phyloP scores from a whole-genome alignment of 768 basidiomycete species.

The Rhodocollybia butyracea region DNA sequence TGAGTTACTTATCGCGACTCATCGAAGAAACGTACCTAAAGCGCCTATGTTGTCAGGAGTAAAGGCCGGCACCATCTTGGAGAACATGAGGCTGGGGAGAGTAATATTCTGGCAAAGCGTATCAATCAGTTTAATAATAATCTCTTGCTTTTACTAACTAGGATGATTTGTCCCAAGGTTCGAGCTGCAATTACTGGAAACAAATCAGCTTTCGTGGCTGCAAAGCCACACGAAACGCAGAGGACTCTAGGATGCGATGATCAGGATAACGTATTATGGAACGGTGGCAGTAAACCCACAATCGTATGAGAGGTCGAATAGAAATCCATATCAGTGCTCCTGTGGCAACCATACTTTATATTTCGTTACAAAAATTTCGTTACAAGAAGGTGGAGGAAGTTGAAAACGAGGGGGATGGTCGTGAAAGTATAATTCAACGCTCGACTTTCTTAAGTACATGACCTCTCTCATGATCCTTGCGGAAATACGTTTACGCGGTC shows the following conservation, averaged over 20 bases:
- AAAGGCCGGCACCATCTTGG: slow-evolving; percentile 68
- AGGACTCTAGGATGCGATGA: slow-evolving; percentile 29
- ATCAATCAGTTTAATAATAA: background rate
- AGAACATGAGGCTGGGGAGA: slow-evolving; percentile 65
- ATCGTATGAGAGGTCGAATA: slow-evolving; percentile 38
- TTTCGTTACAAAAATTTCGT: background rate
- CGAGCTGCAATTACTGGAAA: slow-evolving; percentile 40
- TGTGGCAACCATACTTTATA: slow-evolving; percentile 22
- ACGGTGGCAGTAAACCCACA: slow-evolving; percentile 26
- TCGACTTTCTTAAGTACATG: no score
- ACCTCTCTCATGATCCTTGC: background rate
- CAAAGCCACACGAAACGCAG: slow-evolving; percentile 39
- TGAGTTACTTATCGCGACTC: no score
- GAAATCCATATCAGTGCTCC: slow-evolving; percentile 46
- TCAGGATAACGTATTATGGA: background rate
- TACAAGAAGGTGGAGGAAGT: no score
- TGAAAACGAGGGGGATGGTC: background rate
- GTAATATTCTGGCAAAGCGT: slow-evolving; percentile 44
- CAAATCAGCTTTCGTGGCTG: slow-evolving; percentile 40
- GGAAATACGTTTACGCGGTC: background rate
- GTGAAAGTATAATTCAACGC: background rate
- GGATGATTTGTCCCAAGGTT: slow-evolving; percentile 44
- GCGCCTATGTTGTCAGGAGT: slow-evolving; percentile 50
- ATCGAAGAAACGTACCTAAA: slow-evolving; percentile 45
- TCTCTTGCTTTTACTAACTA: slow-evolving; percentile 30